These are phyloP conservation scores for Eucommia ulmoides DNA, from an alignment of 257 asterid genomes.

Conservation along the genomic window DNA sequence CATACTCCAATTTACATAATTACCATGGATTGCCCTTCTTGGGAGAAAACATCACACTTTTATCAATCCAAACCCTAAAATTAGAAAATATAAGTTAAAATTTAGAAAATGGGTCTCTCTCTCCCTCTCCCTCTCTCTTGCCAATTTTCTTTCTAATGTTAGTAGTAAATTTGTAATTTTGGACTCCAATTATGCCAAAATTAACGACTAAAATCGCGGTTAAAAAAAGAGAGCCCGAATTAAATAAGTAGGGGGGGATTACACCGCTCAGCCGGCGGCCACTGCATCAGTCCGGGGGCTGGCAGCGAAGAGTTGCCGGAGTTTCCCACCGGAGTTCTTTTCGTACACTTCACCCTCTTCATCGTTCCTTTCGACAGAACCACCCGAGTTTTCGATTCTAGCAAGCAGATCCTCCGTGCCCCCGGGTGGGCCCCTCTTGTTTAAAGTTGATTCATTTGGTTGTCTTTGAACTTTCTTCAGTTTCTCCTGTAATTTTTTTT, in stretches of 20 bases:
- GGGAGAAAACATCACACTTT: too few relatives aligned
- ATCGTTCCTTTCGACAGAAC: neutral
- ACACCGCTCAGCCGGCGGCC: conserved; percentile 46
- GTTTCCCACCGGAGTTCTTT: neutral
- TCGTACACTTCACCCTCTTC: neutral
- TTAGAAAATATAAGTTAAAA: too few relatives aligned
- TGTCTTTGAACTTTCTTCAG: conserved; percentile 30
- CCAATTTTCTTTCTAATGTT: too few relatives aligned
- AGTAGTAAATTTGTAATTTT: neutral
- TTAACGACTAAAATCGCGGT: neutral
- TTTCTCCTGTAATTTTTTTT: conserved; percentile 38
- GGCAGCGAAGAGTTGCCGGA: conserved; percentile 45
- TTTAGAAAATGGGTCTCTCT: too few relatives aligned
- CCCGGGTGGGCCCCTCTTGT: neutral
- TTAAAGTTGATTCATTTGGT: neutral
- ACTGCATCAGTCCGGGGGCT: conserved; percentile 74
- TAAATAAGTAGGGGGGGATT: neutral
- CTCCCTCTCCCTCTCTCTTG: too few relatives aligned
- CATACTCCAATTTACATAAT: too few relatives aligned
- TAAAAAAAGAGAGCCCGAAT: neutral
- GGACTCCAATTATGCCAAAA: neutral
- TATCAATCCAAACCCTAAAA: too few relatives aligned
- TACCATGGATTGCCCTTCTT: too few relatives aligned
- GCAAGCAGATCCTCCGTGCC: neutral
- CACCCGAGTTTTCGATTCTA: neutral